These are phyloP conservation scores for Kurtzmaniella fragi DNA, from an alignment of 805 yeast genomes.

Conservation along the genomic window DNA sequence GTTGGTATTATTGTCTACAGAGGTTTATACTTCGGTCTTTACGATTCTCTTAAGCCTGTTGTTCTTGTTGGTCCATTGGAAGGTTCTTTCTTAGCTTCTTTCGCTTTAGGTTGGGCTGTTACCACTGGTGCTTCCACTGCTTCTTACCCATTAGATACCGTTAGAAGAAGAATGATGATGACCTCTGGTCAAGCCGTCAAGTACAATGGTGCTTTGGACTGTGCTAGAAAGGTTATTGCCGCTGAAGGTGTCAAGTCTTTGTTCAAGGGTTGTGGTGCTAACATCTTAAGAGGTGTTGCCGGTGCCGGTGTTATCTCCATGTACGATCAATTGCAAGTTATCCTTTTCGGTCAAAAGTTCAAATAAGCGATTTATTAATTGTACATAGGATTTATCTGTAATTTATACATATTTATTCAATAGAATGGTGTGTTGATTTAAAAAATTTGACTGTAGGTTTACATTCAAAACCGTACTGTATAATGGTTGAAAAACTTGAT, in stretches of 20 bases:
- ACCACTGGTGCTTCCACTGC: constrained; percentile 98
- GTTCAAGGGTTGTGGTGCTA: constrained; percentile 99
- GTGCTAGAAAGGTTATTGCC: constrained; percentile 86
- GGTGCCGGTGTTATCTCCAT: constrained; percentile 99
- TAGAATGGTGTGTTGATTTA: not conserved
- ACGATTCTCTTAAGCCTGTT: constrained; percentile 95
- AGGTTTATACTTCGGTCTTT: constrained; percentile 98
- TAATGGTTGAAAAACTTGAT: no score
- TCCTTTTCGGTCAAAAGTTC: constrained; percentile 95
- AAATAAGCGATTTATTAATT: constrained; percentile 37
- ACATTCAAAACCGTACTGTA: constrained; percentile 4
- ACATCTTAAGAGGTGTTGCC: constrained; percentile 99
- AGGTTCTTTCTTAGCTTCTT: constrained; percentile 92
- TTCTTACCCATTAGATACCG: constrained; percentile 98
- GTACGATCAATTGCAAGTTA: constrained; percentile 95
- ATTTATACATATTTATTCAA: constrained; percentile 4
- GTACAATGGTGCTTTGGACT: constrained; percentile 92
- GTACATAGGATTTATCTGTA: constrained; percentile 3
- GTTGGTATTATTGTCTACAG: constrained; percentile 97
- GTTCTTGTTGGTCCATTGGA: constrained; percentile 91
- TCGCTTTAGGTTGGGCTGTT: constrained; percentile 95
- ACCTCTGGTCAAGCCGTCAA: constrained; percentile 98
- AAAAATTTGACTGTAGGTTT: not conserved
- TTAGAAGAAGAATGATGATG: constrained; percentile 99
- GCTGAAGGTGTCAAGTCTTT: constrained; percentile 91